A percentile compares a stretch with the other conserved stretches of the same genome.
These are phyloP conservation scores for Capsella bursapastoris DNA, from an alignment of 345 rosid genomes.

Conservation along the genomic window DNA sequence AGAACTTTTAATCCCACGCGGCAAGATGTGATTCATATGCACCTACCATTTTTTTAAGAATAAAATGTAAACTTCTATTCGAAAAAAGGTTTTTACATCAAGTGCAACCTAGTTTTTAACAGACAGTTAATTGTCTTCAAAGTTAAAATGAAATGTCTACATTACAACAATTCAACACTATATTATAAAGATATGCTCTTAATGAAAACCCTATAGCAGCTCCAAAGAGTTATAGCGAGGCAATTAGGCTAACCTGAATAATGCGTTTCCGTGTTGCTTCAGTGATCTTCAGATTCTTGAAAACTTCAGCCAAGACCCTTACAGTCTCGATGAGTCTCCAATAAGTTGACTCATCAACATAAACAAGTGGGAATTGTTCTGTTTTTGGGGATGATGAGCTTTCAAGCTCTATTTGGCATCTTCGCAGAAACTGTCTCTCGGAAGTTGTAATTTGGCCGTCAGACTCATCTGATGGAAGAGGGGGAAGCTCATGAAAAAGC, in stretches of 20 bases:
- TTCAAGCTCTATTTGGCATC: conserved; percentile 29
- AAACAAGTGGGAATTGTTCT: not conserved
- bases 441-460: conserved; percentile 20
- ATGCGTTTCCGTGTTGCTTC: conserved; percentile 19
- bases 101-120: no score
- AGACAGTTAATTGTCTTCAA: no score
- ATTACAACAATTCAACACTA: no score
- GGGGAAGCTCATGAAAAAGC: conserved; percentile 30
- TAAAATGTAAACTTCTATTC: no score
- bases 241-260: conserved; percentile 8
- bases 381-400: conserved; percentile 7
- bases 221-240: not conserved
- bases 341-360: conserved; percentile 3
- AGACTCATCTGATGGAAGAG: conserved; percentile 16
- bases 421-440: conserved; percentile 15
- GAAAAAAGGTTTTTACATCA: no score
- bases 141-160: no score
- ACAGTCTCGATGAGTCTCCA: conserved; percentile 29
- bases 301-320: conserved; percentile 23
- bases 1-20: not conserved
- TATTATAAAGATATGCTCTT: not conserved
- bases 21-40: conserved; percentile 35
- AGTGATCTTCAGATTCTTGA: not conserved
- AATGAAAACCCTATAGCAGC: not conserved
- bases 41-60: conserved; percentile 7